These are phyloP conservation scores for Lactarius psammicola DNA, from an alignment of 768 basidiomycete genomes.

Conservation along the genomic window DNA sequence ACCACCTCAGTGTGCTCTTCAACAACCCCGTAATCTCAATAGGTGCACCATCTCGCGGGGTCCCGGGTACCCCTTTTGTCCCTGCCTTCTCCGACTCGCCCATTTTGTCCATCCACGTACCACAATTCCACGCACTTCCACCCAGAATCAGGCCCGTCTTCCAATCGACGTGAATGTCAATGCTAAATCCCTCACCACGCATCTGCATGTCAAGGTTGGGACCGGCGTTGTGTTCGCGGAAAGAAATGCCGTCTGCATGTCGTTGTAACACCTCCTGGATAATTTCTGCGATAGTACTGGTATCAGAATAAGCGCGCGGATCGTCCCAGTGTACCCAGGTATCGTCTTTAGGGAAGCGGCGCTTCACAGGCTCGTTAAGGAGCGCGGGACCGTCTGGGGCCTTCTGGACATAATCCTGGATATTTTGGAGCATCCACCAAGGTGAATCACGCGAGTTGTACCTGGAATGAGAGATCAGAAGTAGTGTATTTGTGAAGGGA, in stretches of 20 bases:
- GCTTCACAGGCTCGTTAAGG: conserved; percentile 76
- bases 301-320: conserved; percentile 73
- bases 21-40: conserved; percentile 92
- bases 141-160: conserved; percentile 85
- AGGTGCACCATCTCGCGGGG: conserved; percentile 93
- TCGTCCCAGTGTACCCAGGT: conserved; percentile 94
- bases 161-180: conserved; percentile 96
- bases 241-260: conserved; percentile 88
- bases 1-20: conserved; percentile 92
- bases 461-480: conserved; percentile 37
- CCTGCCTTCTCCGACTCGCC: conserved; percentile 90
- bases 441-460: conserved; percentile 98
- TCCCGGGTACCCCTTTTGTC: conserved; percentile 94
- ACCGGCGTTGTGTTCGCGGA: conserved; percentile 96
- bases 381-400: conserved; percentile 84
- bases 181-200: conserved; percentile 88
- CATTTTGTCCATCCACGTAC: conserved; percentile 99
- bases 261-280: conserved; percentile 96
- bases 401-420: conserved; percentile 86
- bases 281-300: conserved; percentile 86
- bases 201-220: conserved; percentile 98
- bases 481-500: not conserved
- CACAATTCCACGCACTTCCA: conserved; percentile 83
- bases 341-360: conserved; percentile 95
- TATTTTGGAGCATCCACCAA: conserved; percentile 99